Evolutionary conservation across 768 basidiomycete species (phyloP), one percentile per base, ranked within the genome.

Genomic region (Leccinum uliginosum): DNA sequence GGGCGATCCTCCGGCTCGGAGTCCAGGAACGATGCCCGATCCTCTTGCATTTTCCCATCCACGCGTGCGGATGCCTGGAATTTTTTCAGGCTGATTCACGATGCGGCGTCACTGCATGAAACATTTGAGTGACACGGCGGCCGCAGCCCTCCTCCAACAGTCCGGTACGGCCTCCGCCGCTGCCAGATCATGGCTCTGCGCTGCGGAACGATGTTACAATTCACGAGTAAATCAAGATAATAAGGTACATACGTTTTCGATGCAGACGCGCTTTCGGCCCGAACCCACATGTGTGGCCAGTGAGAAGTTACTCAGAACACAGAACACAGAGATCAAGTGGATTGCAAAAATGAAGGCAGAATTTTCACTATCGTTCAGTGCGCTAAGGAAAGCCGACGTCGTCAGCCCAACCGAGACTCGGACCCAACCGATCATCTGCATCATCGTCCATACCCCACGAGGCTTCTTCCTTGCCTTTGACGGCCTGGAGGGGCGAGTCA

Each of bases 401-500:
- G 11, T 71, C 70, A n/a, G 55, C 59, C 70, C 70, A 71, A 26
- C 58, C 57, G 44, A 59, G 29, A 51, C 40, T 43, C 12, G 59
- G n/a, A n/a, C 59, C 59, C 40, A 64, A 30, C 24, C 67, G 68
- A 49, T 70, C 67, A 32, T 51, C 56, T 12, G 55, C 9, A 27
- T 73, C 70, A 34, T 71, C 71, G 40, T 73, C 70, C 59, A 70
- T 52, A 2, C 62, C 66, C 67, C 70, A 68, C 0, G 64, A 24
- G 1, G 58, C 15, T 19, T 70, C 70, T 21, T 71, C 70, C 51
- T 68, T 71, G 48, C 66, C 62, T 32, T 66, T 73, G 21, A 71
- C 35, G 11, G 71, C 71, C 70, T 71, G 23, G 1, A n/a, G 19
- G 6, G 38, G 35, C 8, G 21, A 21, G 38, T 61, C 35, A 55